Evolutionary conservation across 352 stramenopile genomes (phyloP), one percentile per base, ranked within the genome.

Genomic region (Pythium guiyangense): DNA sequence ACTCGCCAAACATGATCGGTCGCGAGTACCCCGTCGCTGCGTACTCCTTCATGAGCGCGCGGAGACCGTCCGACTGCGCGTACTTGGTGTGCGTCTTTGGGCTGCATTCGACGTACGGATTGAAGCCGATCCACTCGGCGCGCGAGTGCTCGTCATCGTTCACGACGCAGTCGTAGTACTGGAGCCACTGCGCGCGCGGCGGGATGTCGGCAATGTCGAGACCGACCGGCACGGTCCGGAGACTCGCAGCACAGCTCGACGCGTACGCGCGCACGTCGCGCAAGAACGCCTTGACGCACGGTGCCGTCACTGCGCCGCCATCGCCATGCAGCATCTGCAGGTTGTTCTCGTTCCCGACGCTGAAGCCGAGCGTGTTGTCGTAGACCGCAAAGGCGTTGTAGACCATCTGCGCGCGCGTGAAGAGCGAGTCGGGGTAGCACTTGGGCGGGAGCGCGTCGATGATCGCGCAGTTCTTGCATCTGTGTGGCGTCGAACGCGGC

Each of bases 381-480:
- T 88, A 90, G 15, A 87, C 73, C 1, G 79, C 75, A 35, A 90
- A 86, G 15, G 77, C 75, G 40, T 86, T 88, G 74, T 87, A 86
- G 25, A 88, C 63, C 63, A 83, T 73, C 55, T 86, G 71, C n/a
- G 69, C 66, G 34, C 79, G 79, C 4, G 69, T 73, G 60, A 86
- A 73, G 40, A 90, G 67, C 42, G 59, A 55, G 50, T 73, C 59
- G 10, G 69, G 63, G 62, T 90, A 84, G 66, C 77, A 87, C 53
- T 67, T 57, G 3, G 76, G 74, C 2, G 76, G 57, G 15, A 63
- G 63, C 15, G 54, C 54, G 40, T 86, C 77, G 10, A 66, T 46
- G 17, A 92, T 61, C 2, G 77, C 71, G 58, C 77, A 84, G 45
- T 65, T 65, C 57, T 86, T 66, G 49, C 82, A 91, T 17, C 77